Conservation (phyloP, 345 rosid genomes). For the Pistacia atlantica region DNA sequence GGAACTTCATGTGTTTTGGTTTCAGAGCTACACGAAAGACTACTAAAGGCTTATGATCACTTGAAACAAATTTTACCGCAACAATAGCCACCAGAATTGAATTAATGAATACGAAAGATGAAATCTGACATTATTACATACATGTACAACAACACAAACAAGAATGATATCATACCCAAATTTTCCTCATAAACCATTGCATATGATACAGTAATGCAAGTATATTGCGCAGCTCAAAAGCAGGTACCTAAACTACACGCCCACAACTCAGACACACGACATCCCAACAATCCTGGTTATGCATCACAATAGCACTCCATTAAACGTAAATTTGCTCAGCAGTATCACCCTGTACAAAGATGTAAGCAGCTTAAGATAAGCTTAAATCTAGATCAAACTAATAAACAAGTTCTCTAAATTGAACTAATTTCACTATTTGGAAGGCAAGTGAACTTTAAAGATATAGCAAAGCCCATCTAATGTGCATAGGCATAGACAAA, state of each 20-base stretch:
- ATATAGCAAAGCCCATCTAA: neutral
- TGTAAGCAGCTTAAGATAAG: neutral
- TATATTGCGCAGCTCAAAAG: neutral
- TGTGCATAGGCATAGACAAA: neutral
- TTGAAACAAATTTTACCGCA: neutral
- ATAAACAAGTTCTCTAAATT: neutral
- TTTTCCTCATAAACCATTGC: constrained; percentile 11
- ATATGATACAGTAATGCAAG: neutral
- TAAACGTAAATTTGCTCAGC: constrained; percentile 2
- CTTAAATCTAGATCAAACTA: neutral
- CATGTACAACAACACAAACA: constrained; percentile 4
- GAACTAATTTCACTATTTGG: neutral
- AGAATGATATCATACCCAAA: neutral
- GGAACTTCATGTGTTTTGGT: no score
- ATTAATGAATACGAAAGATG: constrained; percentile 2
- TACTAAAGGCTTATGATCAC: neutral
- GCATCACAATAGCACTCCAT: constrained; percentile 4
- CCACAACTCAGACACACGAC: neutral
- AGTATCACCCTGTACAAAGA: constrained; percentile 1
- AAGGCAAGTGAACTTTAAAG: neutral
- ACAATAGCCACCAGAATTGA: neutral
- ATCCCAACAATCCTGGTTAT: neutral
- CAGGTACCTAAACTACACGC: neutral
- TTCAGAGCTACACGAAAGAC: no score
- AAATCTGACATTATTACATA: neutral